Evolutionary conservation across 1,284 basidiomycete genomes (phyloP).

Genomic region (Cryptococcus sp.): DNA sequence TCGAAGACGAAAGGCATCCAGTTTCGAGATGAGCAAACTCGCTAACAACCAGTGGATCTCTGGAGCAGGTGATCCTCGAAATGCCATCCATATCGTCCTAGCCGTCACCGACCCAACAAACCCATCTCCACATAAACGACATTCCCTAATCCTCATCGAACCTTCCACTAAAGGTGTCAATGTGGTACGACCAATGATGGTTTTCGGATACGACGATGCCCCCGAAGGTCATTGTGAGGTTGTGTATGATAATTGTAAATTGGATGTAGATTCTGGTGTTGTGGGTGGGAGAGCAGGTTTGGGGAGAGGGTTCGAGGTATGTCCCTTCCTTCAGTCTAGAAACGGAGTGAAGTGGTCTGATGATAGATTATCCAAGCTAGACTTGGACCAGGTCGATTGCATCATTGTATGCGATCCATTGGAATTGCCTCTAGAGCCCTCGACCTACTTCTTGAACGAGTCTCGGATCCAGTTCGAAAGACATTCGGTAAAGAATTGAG

Average conservation of each 20-base stretch:
- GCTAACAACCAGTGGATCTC: constrained; percentile 78
- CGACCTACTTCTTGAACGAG: constrained; percentile 84
- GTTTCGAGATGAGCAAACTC: too few relatives aligned
- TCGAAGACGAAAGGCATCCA: too few relatives aligned
- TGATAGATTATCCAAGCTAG: constrained; percentile 89
- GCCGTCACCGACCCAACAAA: constrained; percentile 51
- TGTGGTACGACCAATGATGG: constrained; percentile 82
- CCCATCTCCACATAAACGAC: constrained; percentile 63
- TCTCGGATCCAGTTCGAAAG: constrained; percentile 81
- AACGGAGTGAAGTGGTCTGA: neutral
- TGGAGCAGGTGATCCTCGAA: constrained; percentile 91
- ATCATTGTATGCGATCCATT: constrained; percentile 97
- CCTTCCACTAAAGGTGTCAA: constrained; percentile 81
- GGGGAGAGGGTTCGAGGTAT: constrained; percentile 85
- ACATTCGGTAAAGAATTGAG: constrained; percentile 90
- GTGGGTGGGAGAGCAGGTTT: constrained; percentile 68
- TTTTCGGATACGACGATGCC: constrained; percentile 91
- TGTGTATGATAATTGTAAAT: constrained; percentile 87
- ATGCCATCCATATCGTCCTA: constrained; percentile 85
- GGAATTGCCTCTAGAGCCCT: constrained; percentile 81
- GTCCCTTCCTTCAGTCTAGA: neutral
- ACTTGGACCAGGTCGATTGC: constrained; percentile 91
- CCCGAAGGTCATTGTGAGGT: constrained; percentile 96
- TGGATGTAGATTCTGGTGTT: constrained; percentile 59
- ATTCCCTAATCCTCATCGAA: constrained; percentile 91